phyloP scores from a whole-genome alignment of 176 grass and related monocot genomes.

The Ananas comosus region DNA sequence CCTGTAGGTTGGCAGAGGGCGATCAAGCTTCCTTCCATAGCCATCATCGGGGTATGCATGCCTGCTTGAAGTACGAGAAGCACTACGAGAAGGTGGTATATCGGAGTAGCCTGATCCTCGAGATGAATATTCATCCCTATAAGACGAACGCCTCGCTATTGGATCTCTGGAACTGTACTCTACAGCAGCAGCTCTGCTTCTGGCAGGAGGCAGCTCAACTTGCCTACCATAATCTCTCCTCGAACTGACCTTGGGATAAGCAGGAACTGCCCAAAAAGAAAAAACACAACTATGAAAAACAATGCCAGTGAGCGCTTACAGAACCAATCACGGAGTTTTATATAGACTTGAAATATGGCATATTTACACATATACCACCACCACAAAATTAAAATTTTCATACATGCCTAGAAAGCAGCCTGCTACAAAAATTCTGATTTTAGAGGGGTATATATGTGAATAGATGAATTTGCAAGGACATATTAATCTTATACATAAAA shows the following conservation, averaged over 20 bases:
- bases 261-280: constrained; percentile 27
- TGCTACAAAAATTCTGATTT: no score
- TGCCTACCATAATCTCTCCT: constrained; percentile 58
- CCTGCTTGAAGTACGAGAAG: constrained; percentile 47
- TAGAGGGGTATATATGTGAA: no score
- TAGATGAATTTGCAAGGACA: no score
- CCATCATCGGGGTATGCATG: constrained; percentile 54
- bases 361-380: no score
- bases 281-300: not conserved
- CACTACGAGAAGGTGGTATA: constrained; percentile 36
- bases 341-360: no score
- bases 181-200: constrained; percentile 33
- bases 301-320: not conserved
- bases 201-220: constrained; percentile 53
- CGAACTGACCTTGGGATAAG: constrained; percentile 62
- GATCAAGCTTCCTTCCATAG: constrained; percentile 51
- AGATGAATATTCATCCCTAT: constrained; percentile 61
- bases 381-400: no score
- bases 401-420: no score
- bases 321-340: not conserved
- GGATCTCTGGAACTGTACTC: constrained; percentile 62
- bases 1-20: constrained; percentile 43
- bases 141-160: constrained; percentile 40
- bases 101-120: constrained; percentile 52
- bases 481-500: not conserved